Conservation (phyloP, 495 filamentous ascomycete genomes). For the Trichocladium antarcticum region DNA sequence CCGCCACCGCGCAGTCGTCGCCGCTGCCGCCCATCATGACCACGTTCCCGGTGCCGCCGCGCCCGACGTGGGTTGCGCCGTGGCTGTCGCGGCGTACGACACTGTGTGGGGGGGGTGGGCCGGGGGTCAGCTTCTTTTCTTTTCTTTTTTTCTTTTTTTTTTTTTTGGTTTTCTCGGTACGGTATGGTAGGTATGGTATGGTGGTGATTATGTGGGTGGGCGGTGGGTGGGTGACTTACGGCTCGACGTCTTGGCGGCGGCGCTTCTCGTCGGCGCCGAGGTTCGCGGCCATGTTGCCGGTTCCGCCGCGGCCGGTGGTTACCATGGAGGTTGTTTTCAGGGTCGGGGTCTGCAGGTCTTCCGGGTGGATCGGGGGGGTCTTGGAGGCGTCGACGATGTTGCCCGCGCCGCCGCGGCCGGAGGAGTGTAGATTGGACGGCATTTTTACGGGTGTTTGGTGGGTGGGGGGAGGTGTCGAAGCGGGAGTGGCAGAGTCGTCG, state of each 20-base stretch:
- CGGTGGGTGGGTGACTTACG: too few relatives aligned
- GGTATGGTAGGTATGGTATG: not conserved
- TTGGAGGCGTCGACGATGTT: conserved; percentile 58
- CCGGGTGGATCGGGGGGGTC: conserved; percentile 35
- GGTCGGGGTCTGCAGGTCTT: conserved; percentile 66
- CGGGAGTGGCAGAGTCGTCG: not conserved
- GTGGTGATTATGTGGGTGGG: not conserved
- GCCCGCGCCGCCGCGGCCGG: conserved; percentile 51
- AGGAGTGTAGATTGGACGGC: conserved; percentile 33
- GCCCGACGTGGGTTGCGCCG: conserved; percentile 37
- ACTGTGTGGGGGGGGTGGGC: conserved; percentile 12
- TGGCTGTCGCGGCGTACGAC: conserved; percentile 31
- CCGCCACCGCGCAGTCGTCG: conserved; percentile 28
- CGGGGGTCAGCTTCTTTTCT: conserved; percentile 7
- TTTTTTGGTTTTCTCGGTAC: too few relatives aligned
- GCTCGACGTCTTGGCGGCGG: conserved; percentile 67
- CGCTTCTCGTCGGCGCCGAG: conserved; percentile 61
- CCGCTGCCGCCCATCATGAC: conserved; percentile 34
- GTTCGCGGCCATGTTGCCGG: conserved; percentile 62
- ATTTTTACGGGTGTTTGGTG: not conserved
- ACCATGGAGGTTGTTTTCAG: conserved; percentile 68
- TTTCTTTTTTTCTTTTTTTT: not conserved
- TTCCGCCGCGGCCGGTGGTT: conserved; percentile 59
- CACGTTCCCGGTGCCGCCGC: conserved; percentile 49
- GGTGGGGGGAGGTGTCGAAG: not conserved